Percentiles rank a stretch among this genome's conserved stretches.
These are phyloP conservation scores for Globisporangium cylindrosporum DNA, from an alignment of 352 stramenopile genomes.

Conservation along the genomic window DNA sequence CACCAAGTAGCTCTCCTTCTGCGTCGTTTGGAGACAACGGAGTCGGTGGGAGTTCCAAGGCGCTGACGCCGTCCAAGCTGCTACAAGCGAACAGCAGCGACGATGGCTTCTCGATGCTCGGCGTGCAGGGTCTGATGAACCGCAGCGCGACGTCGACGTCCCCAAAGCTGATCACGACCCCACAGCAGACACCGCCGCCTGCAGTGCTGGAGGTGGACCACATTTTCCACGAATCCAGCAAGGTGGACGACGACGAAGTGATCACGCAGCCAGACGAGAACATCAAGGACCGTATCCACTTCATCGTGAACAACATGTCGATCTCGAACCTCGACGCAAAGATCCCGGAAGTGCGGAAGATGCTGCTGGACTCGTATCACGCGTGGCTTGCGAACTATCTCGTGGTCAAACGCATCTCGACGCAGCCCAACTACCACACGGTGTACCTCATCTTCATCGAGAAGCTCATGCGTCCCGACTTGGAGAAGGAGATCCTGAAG, in stretches of 20 bases:
- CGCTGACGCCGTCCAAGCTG: constrained; percentile 21
- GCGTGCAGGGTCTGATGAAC: constrained; percentile 34
- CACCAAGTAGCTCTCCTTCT: neutral
- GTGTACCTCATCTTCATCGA: constrained; percentile 98
- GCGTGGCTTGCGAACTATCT: constrained; percentile 99
- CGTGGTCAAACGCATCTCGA: constrained; percentile 98
- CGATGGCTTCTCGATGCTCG: constrained; percentile 12
- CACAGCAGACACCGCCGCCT: constrained; percentile 38
- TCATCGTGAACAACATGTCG: constrained; percentile 99
- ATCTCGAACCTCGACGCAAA: constrained; percentile 97
- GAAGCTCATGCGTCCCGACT: constrained; percentile 90
- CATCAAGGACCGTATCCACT: constrained; percentile 97
- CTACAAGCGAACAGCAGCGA: constrained; percentile 16
- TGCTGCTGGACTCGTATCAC: constrained; percentile 93
- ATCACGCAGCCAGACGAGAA: constrained; percentile 74
- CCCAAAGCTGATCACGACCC: constrained; percentile 36
- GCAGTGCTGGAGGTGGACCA: constrained; percentile 72
- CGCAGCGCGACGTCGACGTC: constrained; percentile 39
- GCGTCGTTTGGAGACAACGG: constrained; percentile 7
- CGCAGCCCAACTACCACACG: constrained; percentile 98
- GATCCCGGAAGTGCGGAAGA: constrained; percentile 93
- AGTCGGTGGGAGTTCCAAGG: constrained; percentile 4
- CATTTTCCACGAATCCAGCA: constrained; percentile 78
- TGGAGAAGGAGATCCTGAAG: constrained; percentile 94
- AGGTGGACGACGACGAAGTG: constrained; percentile 56